Conservation (phyloP, 1,284 basidiomycete species). For the Irpex sp. region DNA sequence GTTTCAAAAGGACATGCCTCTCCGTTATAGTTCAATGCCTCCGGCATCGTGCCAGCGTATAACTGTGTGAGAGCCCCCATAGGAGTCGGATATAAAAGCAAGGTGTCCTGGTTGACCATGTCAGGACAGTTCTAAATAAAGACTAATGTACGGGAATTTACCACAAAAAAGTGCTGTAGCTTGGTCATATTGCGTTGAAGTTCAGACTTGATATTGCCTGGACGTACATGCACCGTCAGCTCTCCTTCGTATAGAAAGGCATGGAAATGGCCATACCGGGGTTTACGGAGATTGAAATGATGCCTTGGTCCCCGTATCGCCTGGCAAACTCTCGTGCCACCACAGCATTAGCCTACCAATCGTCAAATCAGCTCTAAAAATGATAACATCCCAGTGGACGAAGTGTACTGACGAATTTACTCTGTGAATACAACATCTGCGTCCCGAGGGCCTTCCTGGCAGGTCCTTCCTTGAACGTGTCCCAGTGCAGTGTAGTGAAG, state of each 20-base stretch:
- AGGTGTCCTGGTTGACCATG: background rate
- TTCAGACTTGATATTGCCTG: slow-evolving; percentile 15
- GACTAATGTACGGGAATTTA: slow-evolving; percentile 1
- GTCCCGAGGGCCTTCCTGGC: slow-evolving; percentile 24
- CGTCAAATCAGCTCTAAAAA: background rate
- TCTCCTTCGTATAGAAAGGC: background rate
- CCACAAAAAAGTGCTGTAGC: slow-evolving; percentile 7
- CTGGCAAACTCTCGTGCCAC: slow-evolving; percentile 31
- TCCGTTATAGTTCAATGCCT: slow-evolving; percentile 20
- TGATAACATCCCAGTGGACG: background rate
- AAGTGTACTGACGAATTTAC: slow-evolving; percentile 34
- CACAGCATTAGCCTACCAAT: slow-evolving; percentile 33
- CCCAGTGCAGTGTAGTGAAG: slow-evolving; percentile 22
- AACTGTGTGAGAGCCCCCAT: slow-evolving; percentile 24
- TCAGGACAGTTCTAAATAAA: background rate
- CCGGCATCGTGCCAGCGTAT: slow-evolving; percentile 23
- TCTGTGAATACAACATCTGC: slow-evolving; percentile 37
- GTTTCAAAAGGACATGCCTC: slow-evolving; percentile 14
- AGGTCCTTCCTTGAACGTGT: slow-evolving; percentile 26
- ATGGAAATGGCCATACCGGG: slow-evolving; percentile 28
- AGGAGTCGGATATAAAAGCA: slow-evolving; percentile 14
- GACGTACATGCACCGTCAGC: background rate
- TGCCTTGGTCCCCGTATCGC: slow-evolving; percentile 26
- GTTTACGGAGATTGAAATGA: slow-evolving; percentile 36
- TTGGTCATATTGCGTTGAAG: slow-evolving; percentile 13